phyloP scores from a whole-genome alignment of 2,329 filamentous ascomycete genomes.

The Phyllosticta ampelicida region DNA sequence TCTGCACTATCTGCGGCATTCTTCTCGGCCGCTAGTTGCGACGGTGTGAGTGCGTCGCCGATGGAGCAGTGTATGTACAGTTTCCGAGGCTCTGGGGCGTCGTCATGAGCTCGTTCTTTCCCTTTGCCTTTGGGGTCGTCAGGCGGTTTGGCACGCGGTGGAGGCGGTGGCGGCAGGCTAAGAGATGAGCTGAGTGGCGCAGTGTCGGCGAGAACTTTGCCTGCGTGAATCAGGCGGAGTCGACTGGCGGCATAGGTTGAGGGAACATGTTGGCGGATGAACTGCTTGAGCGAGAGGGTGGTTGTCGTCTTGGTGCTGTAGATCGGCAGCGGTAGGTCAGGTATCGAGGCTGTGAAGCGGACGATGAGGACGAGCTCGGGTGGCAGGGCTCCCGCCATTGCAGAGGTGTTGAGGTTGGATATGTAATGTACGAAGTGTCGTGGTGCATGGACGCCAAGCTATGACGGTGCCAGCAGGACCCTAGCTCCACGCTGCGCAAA shows the following conservation, averaged over 20 bases:
- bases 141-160: slow-evolving; percentile 27
- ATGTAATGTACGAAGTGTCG: background rate
- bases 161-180: slow-evolving; percentile 48
- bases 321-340: slow-evolving; percentile 74
- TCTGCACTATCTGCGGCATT: slow-evolving; percentile 30
- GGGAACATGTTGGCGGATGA: slow-evolving; percentile 64
- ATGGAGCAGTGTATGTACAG: slow-evolving; percentile 96
- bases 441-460: background rate
- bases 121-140: slow-evolving; percentile 47
- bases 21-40: slow-evolving; percentile 61
- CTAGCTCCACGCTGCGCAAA: background rate
- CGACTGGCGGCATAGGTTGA: slow-evolving; percentile 52
- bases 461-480: background rate
- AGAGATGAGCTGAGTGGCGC: slow-evolving; percentile 59
- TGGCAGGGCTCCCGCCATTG: slow-evolving; percentile 2
- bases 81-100: slow-evolving; percentile 33
- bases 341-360: slow-evolving; percentile 77
- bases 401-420: background rate
- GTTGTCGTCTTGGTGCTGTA: slow-evolving; percentile 57
- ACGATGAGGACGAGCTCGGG: slow-evolving; percentile 49
- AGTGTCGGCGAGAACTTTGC: slow-evolving; percentile 70
- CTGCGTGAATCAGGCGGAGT: slow-evolving; percentile 81
- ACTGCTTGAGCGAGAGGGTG: slow-evolving; percentile 67
- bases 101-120: slow-evolving; percentile 50
- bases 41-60: slow-evolving; percentile 55